Conservation (phyloP, 768 basidiomycete genomes). For the Leccinum uliginosum region DNA sequence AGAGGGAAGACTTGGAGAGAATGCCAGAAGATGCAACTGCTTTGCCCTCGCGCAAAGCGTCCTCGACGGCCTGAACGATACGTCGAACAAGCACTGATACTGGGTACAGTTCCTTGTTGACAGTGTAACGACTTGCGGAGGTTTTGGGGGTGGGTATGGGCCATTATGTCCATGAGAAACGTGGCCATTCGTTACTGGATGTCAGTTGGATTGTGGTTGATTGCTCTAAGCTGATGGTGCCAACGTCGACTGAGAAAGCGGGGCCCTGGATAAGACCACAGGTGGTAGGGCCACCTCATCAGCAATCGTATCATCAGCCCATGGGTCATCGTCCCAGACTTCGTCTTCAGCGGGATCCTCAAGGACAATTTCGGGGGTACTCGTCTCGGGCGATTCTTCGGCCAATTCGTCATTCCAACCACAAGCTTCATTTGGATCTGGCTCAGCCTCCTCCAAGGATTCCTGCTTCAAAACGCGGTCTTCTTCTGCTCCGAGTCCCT, state of each 20-base stretch:
- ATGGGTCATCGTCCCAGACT: conserved; percentile 67
- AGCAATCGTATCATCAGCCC: conserved; percentile 46
- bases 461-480: conserved; percentile 14
- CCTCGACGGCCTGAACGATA: conserved; percentile 53
- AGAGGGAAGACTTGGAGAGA: conserved; percentile 34
- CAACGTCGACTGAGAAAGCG: conserved; percentile 26
- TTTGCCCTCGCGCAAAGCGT: conserved; percentile 62
- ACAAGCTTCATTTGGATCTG: conserved; percentile 61
- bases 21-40: conserved; percentile 57
- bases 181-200: conserved; percentile 22
- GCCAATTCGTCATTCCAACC: conserved; percentile 57
- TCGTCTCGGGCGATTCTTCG: conserved; percentile 30
- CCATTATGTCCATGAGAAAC: conserved; percentile 11
- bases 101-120: conserved; percentile 47
- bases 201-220: conserved; percentile 39
- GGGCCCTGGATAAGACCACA: conserved; percentile 19
- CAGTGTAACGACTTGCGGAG: conserved; percentile 13
- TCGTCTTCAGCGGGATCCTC: conserved; percentile 36
- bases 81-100: conserved; percentile 56
- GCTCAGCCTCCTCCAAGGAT: conserved; percentile 25
- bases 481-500: conserved; percentile 22
- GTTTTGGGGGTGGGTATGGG: conserved; percentile 15
- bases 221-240: conserved; percentile 53
- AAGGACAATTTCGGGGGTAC: conserved; percentile 6
- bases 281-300: conserved; percentile 28